phyloP scores from a whole-genome alignment of 106 monocot genomes.

The Acanthochlamys bracteata region DNA sequence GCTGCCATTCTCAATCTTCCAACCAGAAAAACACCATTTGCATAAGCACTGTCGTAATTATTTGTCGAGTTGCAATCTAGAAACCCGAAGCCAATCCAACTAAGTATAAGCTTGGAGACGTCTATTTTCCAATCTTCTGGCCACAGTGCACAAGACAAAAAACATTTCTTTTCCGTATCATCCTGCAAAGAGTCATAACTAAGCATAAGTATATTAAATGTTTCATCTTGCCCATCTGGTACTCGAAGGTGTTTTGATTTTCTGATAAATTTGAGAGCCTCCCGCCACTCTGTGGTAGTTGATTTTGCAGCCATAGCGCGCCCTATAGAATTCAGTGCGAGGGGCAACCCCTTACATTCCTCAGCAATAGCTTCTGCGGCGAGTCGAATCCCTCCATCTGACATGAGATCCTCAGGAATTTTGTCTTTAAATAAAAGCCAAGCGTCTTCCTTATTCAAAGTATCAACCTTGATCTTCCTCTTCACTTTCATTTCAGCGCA shows the following conservation, averaged over 20 bases:
- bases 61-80: not conserved
- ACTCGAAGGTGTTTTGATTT: conserved; percentile 2
- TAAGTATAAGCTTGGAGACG: conserved; percentile 11
- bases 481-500: conserved; percentile 17
- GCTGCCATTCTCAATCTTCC: conserved; percentile 1
- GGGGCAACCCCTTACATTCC: conserved; percentile 27
- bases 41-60: conserved; percentile 2
- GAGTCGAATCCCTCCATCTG: not conserved
- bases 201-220: conserved; percentile 13
- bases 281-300: conserved; percentile 9
- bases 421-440: conserved; percentile 22
- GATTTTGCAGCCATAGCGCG: conserved; percentile 19
- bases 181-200: conserved; percentile 26
- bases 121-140: conserved; percentile 8
- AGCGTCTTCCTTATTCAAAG: conserved; percentile 11
- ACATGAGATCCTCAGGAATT: conserved; percentile 7
- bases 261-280: conserved; percentile 1
- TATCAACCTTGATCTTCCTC: conserved; percentile 21
- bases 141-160: conserved; percentile 23
- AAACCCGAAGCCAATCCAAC: conserved; percentile 29
- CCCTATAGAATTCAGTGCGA: conserved; percentile 23
- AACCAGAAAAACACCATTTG: conserved; percentile 9
- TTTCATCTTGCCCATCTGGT: not conserved
- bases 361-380: conserved; percentile 17
- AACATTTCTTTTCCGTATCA: conserved; percentile 11